These are phyloP conservation scores for Climacium dendroides DNA, from an alignment of 225 moss, liverwort and hornwort species.

Conservation along the genomic window DNA sequence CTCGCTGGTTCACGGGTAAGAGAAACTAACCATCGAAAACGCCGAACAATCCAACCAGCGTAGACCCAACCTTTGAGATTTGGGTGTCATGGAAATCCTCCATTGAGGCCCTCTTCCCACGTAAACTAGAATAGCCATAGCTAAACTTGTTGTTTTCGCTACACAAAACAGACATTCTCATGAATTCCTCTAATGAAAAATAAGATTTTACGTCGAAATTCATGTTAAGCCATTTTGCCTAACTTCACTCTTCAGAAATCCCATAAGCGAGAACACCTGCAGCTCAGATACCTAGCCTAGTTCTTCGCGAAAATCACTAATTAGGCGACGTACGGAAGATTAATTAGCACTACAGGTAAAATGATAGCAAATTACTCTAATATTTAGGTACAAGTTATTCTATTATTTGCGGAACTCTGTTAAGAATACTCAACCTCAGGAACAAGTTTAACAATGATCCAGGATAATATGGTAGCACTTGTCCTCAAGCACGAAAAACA, in stretches of 20 bases:
- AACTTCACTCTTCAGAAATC: background rate
- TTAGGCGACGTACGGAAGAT: background rate
- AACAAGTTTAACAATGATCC: background rate
- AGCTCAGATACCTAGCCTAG: background rate
- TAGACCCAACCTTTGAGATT: conserved; percentile 46
- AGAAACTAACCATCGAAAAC: conserved; percentile 78
- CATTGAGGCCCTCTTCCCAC: conserved; percentile 96
- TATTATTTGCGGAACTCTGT: background rate
- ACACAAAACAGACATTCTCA: background rate
- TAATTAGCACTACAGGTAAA: background rate
- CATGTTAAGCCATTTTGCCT: background rate
- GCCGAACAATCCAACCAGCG: conserved; percentile 72
- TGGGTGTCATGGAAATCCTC: conserved; percentile 81
- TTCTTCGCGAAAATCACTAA: background rate
- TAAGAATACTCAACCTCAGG: background rate
- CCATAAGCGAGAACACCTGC: background rate
- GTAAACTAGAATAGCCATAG: conserved; percentile 82
- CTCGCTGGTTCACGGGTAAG: background rate
- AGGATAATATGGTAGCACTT: background rate
- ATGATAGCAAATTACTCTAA: background rate
- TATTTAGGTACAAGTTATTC: background rate
- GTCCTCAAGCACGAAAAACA: background rate
- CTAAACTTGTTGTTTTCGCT: conserved; percentile 79
- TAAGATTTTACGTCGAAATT: background rate
- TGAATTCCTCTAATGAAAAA: background rate